These are phyloP conservation scores for Mucor irregularis DNA, from an alignment of 371 early-diverging fungal genomes.

Conservation along the genomic window DNA sequence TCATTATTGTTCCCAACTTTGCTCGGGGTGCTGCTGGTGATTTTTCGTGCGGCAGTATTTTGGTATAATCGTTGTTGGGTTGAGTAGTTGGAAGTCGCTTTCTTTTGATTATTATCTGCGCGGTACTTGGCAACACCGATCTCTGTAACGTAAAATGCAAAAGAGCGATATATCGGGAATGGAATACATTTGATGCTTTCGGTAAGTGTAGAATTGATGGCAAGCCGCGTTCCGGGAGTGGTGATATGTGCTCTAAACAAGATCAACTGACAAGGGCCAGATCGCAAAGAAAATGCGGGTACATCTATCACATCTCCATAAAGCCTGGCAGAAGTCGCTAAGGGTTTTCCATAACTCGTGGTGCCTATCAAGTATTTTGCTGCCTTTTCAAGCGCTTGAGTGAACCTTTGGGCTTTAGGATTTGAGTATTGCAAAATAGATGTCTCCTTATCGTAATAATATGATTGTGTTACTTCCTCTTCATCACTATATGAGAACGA, in stretches of 20 bases:
- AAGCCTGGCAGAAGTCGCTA: conserved; percentile 28
- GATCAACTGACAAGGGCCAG: conserved; percentile 37
- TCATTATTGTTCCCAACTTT: neutral
- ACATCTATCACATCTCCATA: conserved; percentile 34
- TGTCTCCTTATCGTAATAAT: neutral
- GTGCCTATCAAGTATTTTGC: conserved; percentile 14
- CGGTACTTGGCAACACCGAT: conserved; percentile 23
- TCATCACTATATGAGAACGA: neutral
- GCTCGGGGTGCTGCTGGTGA: too few species aligned
- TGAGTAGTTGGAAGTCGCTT: neutral
- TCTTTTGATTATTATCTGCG: neutral
- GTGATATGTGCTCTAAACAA: conserved; percentile 37
- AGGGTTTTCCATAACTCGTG: conserved; percentile 26
- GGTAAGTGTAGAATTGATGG: conserved; percentile 34
- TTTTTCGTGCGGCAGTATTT: conserved; percentile 2
- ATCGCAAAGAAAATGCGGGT: conserved; percentile 33
- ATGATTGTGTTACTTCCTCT: neutral
- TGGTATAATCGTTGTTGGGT: conserved; percentile 16
- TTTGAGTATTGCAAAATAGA: neutral
- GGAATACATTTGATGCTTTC: conserved; percentile 39
- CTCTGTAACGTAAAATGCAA: conserved; percentile 30
- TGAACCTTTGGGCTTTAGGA: conserved; percentile 13
- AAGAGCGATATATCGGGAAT: conserved; percentile 28
- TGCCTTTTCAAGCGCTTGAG: conserved; percentile 25
- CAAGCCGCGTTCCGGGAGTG: conserved; percentile 30